Evolutionary conservation across 805 yeast species (phyloP), one percentile per base, ranked within the genome.

Genomic region (Myxozyma mucilagina): DNA sequence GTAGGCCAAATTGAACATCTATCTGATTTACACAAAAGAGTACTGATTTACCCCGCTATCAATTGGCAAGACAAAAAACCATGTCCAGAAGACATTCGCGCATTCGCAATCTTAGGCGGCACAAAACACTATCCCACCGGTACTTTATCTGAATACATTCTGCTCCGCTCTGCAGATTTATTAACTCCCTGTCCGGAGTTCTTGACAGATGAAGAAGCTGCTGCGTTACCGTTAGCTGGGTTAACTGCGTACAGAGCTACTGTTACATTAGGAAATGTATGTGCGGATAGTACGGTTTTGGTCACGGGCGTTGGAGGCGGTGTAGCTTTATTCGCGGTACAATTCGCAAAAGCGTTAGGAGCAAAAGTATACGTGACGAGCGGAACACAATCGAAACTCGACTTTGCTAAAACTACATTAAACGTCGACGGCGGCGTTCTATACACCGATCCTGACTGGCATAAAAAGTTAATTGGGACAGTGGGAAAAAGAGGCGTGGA

Each of bases 241-340:
- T 50, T 67, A 42, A 67, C 69, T 1, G 69, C 69, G 3, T 67
- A 61, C 61, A 57, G 68, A 10, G 69, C 67, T 1, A 48, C 62
- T 11, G 56, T 59, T 47, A 57, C 67, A 24, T 48, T 39, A 16
- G 68, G 56, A 31, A 50, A 42, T 10, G 49, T 62, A 34, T 38
- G 32, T 10, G 39, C 57, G 3, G 61, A 58, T 16, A 38, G 49
- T 36, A 61, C 61, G 13, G 60, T 66, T 10, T 48, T 67, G 16
- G 53, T 66, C 7, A 62, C 66, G 7, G 89, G 85, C 3, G 78
- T 75, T 3, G 91, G 90, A 52, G 91, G 90, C 70, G 89, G 83
- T 60, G 72, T 80, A 24, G 86, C 88, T 3, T 82, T 84, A 47
- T 62, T 70, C 6, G 76, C 82, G 0, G 70, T 79, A 8, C 66